Evolutionary conservation across 2,329 filamentous ascomycete genomes (phyloP).

Genomic region (Elsinoe ampelina): DNA sequence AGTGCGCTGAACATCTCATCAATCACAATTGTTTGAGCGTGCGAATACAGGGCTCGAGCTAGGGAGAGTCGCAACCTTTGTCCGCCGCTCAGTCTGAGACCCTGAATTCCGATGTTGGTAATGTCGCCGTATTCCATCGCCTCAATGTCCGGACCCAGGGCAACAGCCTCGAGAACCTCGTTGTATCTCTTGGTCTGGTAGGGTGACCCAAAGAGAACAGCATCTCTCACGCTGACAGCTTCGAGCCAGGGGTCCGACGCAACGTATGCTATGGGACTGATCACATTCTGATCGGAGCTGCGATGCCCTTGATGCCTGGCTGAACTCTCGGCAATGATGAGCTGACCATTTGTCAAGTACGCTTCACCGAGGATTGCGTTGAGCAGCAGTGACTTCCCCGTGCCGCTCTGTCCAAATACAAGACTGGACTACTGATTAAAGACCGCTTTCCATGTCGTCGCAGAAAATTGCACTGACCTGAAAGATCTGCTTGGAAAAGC

Average conservation of each 20-base stretch:
- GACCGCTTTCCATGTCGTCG: too few relatives aligned
- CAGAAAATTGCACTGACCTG: not conserved
- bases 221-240: not conserved
- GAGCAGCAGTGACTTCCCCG: not conserved
- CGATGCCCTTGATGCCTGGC: not conserved
- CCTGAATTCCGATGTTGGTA: not conserved
- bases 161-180: not conserved
- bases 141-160: not conserved
- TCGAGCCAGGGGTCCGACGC: not conserved
- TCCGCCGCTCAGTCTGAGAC: not conserved
- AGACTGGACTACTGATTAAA: not conserved
- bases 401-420: not conserved
- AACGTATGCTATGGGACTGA: not conserved
- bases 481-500: not conserved
- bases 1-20: not conserved
- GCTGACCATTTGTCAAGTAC: not conserved
- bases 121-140: not conserved
- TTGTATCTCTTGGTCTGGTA: not conserved
- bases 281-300: not conserved
- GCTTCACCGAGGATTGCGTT: not conserved
- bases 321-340: not conserved
- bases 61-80: not conserved
- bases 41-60: not conserved
- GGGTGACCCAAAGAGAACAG: not conserved
- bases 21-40: not conserved